phyloP scores from a whole-genome alignment of 495 filamentous ascomycete species.

The Penicillium paradoxum region DNA sequence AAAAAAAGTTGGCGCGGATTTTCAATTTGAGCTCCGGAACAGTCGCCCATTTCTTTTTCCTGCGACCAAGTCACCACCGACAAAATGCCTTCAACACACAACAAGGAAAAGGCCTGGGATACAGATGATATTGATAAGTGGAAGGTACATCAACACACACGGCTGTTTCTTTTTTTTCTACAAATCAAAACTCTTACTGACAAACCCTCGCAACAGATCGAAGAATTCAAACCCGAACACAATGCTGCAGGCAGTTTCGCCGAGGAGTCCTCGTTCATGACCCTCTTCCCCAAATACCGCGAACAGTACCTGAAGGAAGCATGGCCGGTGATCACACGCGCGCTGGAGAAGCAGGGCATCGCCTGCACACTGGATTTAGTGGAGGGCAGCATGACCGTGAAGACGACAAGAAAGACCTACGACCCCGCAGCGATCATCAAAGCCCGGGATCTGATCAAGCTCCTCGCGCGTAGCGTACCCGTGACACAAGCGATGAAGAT shows the following conservation, averaged over 20 bases:
- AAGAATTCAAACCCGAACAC: slow-evolving; percentile 78
- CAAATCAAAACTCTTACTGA: not conserved
- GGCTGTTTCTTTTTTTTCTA: not conserved
- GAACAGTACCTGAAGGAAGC: slow-evolving; percentile 89
- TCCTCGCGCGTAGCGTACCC: slow-evolving; percentile 87
- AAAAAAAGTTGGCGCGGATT: slow-evolving; percentile 42
- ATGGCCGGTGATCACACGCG: slow-evolving; percentile 78
- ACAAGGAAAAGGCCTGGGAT: slow-evolving; percentile 95
- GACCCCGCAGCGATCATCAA: slow-evolving; percentile 95
- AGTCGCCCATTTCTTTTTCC: slow-evolving; percentile 11
- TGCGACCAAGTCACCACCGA: slow-evolving; percentile 9
- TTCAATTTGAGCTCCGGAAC: slow-evolving; percentile 19
- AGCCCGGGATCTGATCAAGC: slow-evolving; percentile 87
- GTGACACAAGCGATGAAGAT: slow-evolving; percentile 86
- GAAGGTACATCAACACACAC: slow-evolving; percentile 53
- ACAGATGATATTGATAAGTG: slow-evolving; percentile 97
- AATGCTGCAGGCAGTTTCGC: slow-evolving; percentile 81
- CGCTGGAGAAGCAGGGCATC: slow-evolving; percentile 76
- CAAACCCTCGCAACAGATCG: slow-evolving; percentile 46
- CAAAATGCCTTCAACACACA: slow-evolving; percentile 89
- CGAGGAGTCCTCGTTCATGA: slow-evolving; percentile 88
- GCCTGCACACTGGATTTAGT: slow-evolving; percentile 89
- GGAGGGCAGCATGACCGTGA: slow-evolving; percentile 92
- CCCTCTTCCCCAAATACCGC: slow-evolving; percentile 95
- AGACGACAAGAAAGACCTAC: slow-evolving; percentile 90